Evolutionary conservation across 257 asterid genomes (phyloP), one percentile per base, ranked within the genome.

Genomic region (Nicotiana benthamiana): DNA sequence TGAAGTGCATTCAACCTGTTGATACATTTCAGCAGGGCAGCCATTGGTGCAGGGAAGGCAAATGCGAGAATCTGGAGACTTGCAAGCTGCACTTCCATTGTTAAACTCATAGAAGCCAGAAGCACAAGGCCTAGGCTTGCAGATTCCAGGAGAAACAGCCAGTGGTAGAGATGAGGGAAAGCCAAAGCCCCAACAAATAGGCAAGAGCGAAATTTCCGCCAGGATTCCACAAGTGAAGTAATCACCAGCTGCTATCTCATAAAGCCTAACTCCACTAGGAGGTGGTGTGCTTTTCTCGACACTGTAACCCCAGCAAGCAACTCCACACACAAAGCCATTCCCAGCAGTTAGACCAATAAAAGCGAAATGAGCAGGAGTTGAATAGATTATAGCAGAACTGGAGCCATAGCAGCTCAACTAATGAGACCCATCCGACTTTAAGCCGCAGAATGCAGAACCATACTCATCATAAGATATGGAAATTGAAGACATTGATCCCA

Each of bases 401-500:
- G 97, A 89, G 79, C 98, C 98, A 83, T 89, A 93, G 83, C 98
- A 93, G 32, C 80, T 57, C 6, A 91, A 91, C 27, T 88, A 82
- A 82, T 91, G 98, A 9, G 98, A 93, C 64, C 98, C 98, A 68
- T 93, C 98, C 0, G 92, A 86, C 82, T 92, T 94, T 4, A 93
- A 82, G 7, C 97, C 95, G 80, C 98, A 93, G 83, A 93, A 92
- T 60, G 87, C 98, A 0, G 97, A 90, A 4, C 98, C 98, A 46
- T 88, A 84, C 82, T 90, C 97, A 20, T 97, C 98, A 79, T 94
- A 94, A 1, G 97, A 92, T 26, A 93, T 90, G 66, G 97, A 93
- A 70, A 94, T 92, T 22, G 98, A 90, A 24, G 98, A 89, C 97
- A 94, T 93, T 87, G 97, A 92, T 12, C 98, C 98, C 86, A 93